Conservation (phyloP, 768 basidiomycete species). For the Boletus rubescentipes region DNA sequence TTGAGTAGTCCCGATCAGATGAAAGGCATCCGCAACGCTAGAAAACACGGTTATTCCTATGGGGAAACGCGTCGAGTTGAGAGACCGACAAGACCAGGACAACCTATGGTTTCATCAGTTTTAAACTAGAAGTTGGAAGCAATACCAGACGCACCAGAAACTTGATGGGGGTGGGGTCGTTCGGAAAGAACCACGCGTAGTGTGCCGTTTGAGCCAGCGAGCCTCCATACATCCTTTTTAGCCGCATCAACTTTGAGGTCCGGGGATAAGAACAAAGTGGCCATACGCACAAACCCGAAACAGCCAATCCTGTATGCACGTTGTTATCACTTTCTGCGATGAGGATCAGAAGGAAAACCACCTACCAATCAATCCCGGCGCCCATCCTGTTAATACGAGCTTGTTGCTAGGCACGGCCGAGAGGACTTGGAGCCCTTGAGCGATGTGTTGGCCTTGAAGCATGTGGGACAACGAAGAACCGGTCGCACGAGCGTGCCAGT, state of each 20-base stretch:
- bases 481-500: too few species aligned
- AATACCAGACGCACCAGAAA: slow-evolving; percentile 1
- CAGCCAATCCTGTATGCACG: not conserved
- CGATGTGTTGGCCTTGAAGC: not conserved
- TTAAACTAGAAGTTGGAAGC: not conserved
- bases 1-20: slow-evolving; percentile 4
- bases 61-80: too few species aligned
- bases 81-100: slow-evolving; percentile 12
- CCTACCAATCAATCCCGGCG: slow-evolving; percentile 12
- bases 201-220: slow-evolving; percentile 4
- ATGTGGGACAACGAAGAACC: not conserved
- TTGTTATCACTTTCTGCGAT: not conserved
- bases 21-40: slow-evolving; percentile 5
- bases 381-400: slow-evolving; percentile 9
- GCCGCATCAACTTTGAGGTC: too few species aligned
- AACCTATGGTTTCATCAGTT: slow-evolving; percentile 2
- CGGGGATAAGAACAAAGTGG: not conserved
- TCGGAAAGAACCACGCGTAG: slow-evolving; percentile 8
- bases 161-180: slow-evolving; percentile 5
- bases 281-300: slow-evolving; percentile 7
- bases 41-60: not conserved
- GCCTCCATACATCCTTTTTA: slow-evolving; percentile 10
- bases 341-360: not conserved
- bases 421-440: not conserved
- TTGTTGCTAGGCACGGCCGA: slow-evolving; percentile 4